Evolutionary conservation across 352 stramenopile genomes (phyloP).

Genomic region (Phytophthora melonis): DNA sequence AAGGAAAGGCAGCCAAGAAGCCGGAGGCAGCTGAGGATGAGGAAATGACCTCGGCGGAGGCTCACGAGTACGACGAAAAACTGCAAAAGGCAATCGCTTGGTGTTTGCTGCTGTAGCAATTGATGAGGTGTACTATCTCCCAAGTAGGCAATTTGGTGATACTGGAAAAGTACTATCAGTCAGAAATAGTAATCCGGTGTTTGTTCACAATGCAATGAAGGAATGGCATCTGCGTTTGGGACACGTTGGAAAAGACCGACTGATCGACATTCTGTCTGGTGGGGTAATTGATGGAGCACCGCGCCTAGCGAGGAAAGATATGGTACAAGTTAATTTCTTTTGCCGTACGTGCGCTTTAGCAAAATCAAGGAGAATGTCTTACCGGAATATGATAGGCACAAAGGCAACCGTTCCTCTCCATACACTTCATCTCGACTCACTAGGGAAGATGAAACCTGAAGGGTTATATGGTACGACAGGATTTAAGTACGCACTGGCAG

Average conservation of each 20-base stretch:
- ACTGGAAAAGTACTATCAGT: background rate
- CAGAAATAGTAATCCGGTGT: background rate
- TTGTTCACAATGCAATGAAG: background rate
- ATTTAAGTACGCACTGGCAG: background rate
- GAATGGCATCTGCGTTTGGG: background rate
- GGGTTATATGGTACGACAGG: constrained; percentile 4
- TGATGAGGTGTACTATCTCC: constrained; percentile 24
- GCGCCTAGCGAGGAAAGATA: background rate
- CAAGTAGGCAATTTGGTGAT: background rate
- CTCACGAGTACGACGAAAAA: background rate
- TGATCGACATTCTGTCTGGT: background rate
- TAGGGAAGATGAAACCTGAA: background rate
- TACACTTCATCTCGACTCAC: background rate
- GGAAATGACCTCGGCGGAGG: background rate
- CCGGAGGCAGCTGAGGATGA: too few species aligned
- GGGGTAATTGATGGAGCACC: background rate
- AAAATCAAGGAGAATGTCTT: background rate
- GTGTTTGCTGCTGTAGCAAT: constrained; percentile 31
- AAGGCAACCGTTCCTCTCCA: background rate
- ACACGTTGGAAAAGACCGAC: too few species aligned
- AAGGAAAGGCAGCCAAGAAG: background rate
- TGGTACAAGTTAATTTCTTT: background rate
- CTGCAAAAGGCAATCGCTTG: constrained; percentile 1
- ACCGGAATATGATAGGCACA: background rate
- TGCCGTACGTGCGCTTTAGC: background rate